Base-by-base conservation (phyloP, 345 rosid species). In the Eucalyptus sp. region DNA sequence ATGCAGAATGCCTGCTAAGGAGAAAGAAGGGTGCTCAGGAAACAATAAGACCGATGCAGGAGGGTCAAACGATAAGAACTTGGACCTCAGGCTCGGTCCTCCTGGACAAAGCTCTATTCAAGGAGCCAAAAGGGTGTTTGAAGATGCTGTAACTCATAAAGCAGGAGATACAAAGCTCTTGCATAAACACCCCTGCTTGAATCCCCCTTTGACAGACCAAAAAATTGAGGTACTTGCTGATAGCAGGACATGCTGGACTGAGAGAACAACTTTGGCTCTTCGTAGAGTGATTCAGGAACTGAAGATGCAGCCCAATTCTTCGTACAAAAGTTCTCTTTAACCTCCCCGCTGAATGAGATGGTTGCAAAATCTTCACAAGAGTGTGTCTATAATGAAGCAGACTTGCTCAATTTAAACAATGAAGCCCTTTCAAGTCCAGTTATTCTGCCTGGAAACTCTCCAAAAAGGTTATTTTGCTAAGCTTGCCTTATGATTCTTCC, bases 41-140 rank as follows among this genome's bases (percentile, higher is more conserved):
- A 51, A 51, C 87, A 49, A 86, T 29, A 76, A 37, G 83, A 37
- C 14, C 4, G 48, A 37, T 37, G 89, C 71, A 56, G 46, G 84
- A 58, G 80, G 68, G 29, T 43, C 90, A 29, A 91, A 91, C 24
- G 94, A 91, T 71, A 89, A 92, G 31, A 92, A 85, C 86, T 87
- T 93, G 91, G 94, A 92, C 88, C 88, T 92, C 86, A 93, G 91
- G 86, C 93, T 94, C 51, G 91, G 92, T 91, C 94, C 92, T 85
- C 95, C 93, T 2, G 93, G 91, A 88, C 93, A 90, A 81, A 87
- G 62, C 10, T 50, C 49, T 31, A 31, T 81, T 80, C 66, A 86
- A 88, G 88, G 92, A 93, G 87, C 89, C 79, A 90, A 92, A 89
- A 90, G 92, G 88, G 89, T 37, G 80, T 86, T 29, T 33, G 83